phyloP scores from a whole-genome alignment of 768 basidiomycete genomes.

The Naganishia vishniacii region DNA sequence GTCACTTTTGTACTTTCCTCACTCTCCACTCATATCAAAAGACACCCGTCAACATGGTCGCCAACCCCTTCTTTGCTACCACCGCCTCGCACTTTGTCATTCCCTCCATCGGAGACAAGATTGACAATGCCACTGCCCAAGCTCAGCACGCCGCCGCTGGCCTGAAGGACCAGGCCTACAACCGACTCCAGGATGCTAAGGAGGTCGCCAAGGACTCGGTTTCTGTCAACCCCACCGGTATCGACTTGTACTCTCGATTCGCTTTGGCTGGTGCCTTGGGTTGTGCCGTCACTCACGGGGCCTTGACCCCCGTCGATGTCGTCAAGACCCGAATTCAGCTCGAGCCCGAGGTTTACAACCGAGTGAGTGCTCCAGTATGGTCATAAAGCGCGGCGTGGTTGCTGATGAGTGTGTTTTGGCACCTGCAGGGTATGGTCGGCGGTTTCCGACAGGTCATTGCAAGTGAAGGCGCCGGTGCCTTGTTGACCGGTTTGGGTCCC shows the following conservation, averaged over 20 bases:
- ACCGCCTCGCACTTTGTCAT: conserved; percentile 40
- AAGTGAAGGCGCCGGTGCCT: conserved; percentile 77
- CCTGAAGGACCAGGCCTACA: conserved; percentile 37
- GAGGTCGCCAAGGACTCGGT: conserved; percentile 43
- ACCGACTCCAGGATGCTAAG: conserved; percentile 43
- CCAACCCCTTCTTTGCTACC: conserved; percentile 48
- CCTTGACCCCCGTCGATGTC: conserved; percentile 63
- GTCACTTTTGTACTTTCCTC: conserved; percentile 16
- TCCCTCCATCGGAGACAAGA: conserved; percentile 48
- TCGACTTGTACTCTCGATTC: conserved; percentile 48
- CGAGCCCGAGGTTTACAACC: conserved; percentile 54
- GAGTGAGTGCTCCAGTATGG: conserved; percentile 30
- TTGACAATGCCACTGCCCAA: conserved; percentile 45
- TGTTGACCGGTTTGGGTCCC: conserved; percentile 92
- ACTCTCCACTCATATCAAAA: background rate
- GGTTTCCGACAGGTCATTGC: conserved; percentile 75
- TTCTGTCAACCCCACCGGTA: conserved; percentile 42
- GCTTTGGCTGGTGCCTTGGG: conserved; percentile 49
- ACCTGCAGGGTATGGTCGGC: conserved; percentile 65
- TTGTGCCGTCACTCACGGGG: conserved; percentile 49
- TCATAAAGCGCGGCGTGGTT: background rate
- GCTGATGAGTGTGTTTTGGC: background rate
- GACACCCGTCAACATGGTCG: conserved; percentile 3
- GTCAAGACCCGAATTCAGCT: conserved; percentile 99
- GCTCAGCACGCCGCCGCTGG: conserved; percentile 37